A percentile compares a stretch with the other conserved stretches of the same genome.
Evolutionary conservation across 179 eudicot genomes (phyloP).

Genomic region (Beta corolliflora): DNA sequence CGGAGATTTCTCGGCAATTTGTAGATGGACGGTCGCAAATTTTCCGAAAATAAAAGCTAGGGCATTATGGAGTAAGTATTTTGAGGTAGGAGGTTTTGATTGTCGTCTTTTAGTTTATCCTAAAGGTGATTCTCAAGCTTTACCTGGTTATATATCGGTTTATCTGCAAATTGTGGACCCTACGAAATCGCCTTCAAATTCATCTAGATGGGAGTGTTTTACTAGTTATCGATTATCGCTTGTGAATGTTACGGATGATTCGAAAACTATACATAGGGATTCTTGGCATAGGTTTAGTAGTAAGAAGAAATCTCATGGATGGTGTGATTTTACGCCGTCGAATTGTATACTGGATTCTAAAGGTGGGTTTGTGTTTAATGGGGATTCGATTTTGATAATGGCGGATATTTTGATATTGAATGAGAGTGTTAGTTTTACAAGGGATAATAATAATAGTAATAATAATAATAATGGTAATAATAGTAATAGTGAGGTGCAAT

Average conservation of each 20-base stretch:
- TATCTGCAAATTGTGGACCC: conserved; percentile 94
- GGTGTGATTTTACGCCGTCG: conserved; percentile 94
- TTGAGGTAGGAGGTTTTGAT: conserved; percentile 92
- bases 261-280: conserved; percentile 70
- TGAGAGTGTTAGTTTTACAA: conserved; percentile 60
- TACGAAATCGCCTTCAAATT: conserved; percentile 47
- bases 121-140: conserved; percentile 88
- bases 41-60: conserved; percentile 75
- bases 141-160: conserved; percentile 83
- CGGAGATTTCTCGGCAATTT: conserved; percentile 66
- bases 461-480: background rate
- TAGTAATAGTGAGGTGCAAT: conserved; percentile 38
- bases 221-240: conserved; percentile 80
- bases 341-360: conserved; percentile 59
- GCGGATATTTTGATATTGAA: conserved; percentile 87
- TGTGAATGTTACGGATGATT: conserved; percentile 58
- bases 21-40: conserved; percentile 73
- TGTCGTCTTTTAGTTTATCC: conserved; percentile 84
- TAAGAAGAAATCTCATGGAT: conserved; percentile 94
- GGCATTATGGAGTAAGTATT: conserved; percentile 90
- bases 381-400: conserved; percentile 62
- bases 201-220: conserved; percentile 90
- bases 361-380: conserved; percentile 57
- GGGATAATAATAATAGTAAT: conserved; percentile 48
- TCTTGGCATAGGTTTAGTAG: conserved; percentile 94